Conservation (phyloP, 2,329 filamentous ascomycete genomes). For the Biscogniauxia sp. region DNA sequence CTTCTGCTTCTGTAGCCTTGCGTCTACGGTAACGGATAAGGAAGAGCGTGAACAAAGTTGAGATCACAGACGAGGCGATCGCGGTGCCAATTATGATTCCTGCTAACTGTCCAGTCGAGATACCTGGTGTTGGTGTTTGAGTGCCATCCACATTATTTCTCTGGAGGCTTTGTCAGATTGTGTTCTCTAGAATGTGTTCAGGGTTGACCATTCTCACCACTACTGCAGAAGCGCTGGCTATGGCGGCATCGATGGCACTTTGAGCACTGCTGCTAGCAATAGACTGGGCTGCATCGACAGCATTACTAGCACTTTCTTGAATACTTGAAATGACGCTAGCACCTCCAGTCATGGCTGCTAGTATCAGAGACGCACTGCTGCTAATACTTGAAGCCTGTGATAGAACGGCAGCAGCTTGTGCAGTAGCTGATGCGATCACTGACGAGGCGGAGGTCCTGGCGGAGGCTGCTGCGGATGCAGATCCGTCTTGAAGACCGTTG, state of each 20-base stretch:
- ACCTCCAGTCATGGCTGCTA: slow-evolving; percentile 1
- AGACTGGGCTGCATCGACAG: slow-evolving; percentile 5
- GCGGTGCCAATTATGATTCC: slow-evolving; percentile 16
- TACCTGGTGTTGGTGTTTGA: background rate
- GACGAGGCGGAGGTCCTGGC: slow-evolving; percentile 1
- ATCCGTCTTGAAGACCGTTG: background rate
- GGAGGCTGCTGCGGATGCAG: background rate
- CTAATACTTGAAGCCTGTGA: background rate
- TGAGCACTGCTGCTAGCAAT: slow-evolving; percentile 8
- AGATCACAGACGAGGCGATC: slow-evolving; percentile 11
- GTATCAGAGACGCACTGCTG: slow-evolving; percentile 2
- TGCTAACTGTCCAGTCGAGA: slow-evolving; percentile 13
- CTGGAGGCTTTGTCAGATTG: slow-evolving; percentile 1
- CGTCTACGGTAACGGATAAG: slow-evolving; percentile 14
- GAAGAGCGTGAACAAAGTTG: slow-evolving; percentile 10
- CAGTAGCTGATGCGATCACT: slow-evolving; percentile 5
- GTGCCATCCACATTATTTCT: slow-evolving; percentile 1
- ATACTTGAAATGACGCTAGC: slow-evolving; percentile 5
- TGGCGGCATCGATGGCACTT: slow-evolving; percentile 5
- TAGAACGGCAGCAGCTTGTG: background rate
- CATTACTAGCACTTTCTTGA: slow-evolving; percentile 5
- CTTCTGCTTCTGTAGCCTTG: slow-evolving; percentile 1
- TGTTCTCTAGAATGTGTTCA: background rate
- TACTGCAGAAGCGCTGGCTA: slow-evolving; percentile 9
- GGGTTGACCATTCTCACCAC: slow-evolving; percentile 7